Evolutionary conservation across 495 filamentous ascomycete genomes (phyloP), one percentile per base, ranked within the genome.

Genomic region (Annulohypoxylon bovei): DNA sequence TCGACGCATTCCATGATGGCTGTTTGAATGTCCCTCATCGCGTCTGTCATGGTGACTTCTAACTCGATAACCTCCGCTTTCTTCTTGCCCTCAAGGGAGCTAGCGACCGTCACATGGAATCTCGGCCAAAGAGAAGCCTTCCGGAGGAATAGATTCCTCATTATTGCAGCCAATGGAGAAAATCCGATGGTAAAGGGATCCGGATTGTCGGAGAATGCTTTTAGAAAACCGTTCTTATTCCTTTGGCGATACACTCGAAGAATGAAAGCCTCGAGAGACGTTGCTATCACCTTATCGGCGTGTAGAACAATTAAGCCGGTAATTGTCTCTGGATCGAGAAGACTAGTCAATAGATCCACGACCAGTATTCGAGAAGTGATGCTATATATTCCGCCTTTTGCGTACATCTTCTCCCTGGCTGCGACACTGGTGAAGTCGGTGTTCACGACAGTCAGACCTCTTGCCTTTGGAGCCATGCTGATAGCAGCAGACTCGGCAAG

Each of bases 31-130:
- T 93, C 89, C 55, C 85, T 88, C 95, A 99, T 99, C 39, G 89
- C 85, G 46, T 96, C 91, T 20, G 93, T 96, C 95, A 99, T 98
- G 28, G 92, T 90, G n/a, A 98, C 91, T 75, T 97, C 95, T 9
- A 98, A 83, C 74, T 99, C 95, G 35, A 99, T 96, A 37, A 99
- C 95, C 80, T 98, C 95, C 0, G 95, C 94, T 75, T 96, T 97
- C 78, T 93, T 91, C 87, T 90, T 77, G n/a, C 93, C 94, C 78
- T 99, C 95, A 3, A 99, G 80, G 0, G 93, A 92, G 70, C 94
- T 89, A 0, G 92, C 92, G 2, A 99, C 93, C 3, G 90, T 89
- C 44, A 97, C 86, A 74, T 98, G 95, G 72, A 97, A 99, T n/a
- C 95, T 87, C 8, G 95, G 95, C 91, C 95, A 99, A 7, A 99